These are phyloP conservation scores for Capsella bursapastoris DNA, from an alignment of 345 rosid genomes.

Conservation along the genomic window DNA sequence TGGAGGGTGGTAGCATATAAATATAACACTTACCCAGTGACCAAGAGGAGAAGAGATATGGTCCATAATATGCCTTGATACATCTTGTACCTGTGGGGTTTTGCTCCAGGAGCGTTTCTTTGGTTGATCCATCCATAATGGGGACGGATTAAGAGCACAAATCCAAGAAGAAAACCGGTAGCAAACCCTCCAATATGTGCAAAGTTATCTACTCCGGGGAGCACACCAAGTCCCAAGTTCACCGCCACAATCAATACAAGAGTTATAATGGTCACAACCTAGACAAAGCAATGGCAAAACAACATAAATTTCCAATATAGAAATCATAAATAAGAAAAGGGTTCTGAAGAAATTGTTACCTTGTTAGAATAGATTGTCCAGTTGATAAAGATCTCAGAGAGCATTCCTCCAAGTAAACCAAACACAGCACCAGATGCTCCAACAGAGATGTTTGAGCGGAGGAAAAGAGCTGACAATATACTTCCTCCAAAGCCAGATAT, in stretches of 20 bases:
- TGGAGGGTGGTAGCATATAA: neutral
- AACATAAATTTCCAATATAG: slow-evolving; percentile 7
- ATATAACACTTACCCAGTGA: slow-evolving; percentile 64
- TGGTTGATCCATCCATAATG: slow-evolving; percentile 82
- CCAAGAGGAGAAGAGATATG: slow-evolving; percentile 66
- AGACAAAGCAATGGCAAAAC: slow-evolving; percentile 33
- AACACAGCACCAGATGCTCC: slow-evolving; percentile 99
- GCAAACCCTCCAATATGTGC: slow-evolving; percentile 96
- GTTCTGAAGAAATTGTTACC: slow-evolving; percentile 49
- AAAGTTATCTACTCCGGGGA: slow-evolving; percentile 97
- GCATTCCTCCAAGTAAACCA: slow-evolving; percentile 96
- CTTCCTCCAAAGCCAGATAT: slow-evolving; percentile 98
- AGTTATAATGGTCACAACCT: slow-evolving; percentile 73
- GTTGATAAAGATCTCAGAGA: slow-evolving; percentile 91
- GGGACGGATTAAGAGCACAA: slow-evolving; percentile 86
- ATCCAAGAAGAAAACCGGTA: slow-evolving; percentile 88
- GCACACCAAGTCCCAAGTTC: slow-evolving; percentile 89
- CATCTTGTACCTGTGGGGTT: slow-evolving; percentile 62
- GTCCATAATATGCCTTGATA: slow-evolving; percentile 80
- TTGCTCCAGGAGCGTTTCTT: slow-evolving; percentile 50
- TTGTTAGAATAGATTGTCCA: slow-evolving; percentile 94
- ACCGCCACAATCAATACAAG: slow-evolving; percentile 69
- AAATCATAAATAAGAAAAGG: neutral
- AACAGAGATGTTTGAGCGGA: slow-evolving; percentile 77
- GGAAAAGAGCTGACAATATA: slow-evolving; percentile 84